Conservation (phyloP, 108 stramenopile species). For the Nannochloropsis gaditana region DNA sequence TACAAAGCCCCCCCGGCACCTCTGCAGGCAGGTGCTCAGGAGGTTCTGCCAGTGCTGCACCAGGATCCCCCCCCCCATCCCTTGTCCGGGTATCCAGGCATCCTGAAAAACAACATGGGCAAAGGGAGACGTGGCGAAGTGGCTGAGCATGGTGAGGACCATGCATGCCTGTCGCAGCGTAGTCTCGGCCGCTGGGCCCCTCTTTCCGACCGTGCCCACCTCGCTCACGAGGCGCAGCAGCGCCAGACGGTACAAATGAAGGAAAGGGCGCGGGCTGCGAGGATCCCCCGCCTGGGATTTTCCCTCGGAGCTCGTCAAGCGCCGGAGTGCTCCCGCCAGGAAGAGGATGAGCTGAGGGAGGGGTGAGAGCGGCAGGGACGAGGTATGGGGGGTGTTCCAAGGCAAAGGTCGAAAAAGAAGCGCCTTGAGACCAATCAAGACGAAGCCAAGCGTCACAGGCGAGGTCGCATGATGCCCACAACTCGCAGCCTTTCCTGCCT, state of each 20-base stretch:
- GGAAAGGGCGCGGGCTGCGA: not conserved
- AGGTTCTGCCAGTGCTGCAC: not conserved
- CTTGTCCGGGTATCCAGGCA: not conserved
- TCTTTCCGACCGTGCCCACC: not conserved
- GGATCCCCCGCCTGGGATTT: not conserved
- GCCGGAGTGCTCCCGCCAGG: not conserved
- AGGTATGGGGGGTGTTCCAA: not conserved
- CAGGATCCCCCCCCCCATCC: not conserved
- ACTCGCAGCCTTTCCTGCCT: no score
- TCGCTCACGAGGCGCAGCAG: not conserved
- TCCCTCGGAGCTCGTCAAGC: not conserved
- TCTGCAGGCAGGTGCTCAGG: not conserved
- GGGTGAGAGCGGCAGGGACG: not conserved
- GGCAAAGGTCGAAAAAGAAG: not conserved
- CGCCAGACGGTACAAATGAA: not conserved
- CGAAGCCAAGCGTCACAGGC: not conserved
- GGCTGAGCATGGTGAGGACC: not conserved
- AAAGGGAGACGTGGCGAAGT: not conserved
- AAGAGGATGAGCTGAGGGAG: not conserved
- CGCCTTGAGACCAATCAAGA: not conserved
- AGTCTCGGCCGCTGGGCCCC: not conserved
- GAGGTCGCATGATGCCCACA: not conserved
- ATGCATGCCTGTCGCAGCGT: not conserved
- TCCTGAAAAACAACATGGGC: not conserved
- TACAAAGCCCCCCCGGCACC: not conserved